These are phyloP conservation scores for Cicer arietinum DNA, from an alignment of 306 rosid genomes.

Conservation along the genomic window DNA sequence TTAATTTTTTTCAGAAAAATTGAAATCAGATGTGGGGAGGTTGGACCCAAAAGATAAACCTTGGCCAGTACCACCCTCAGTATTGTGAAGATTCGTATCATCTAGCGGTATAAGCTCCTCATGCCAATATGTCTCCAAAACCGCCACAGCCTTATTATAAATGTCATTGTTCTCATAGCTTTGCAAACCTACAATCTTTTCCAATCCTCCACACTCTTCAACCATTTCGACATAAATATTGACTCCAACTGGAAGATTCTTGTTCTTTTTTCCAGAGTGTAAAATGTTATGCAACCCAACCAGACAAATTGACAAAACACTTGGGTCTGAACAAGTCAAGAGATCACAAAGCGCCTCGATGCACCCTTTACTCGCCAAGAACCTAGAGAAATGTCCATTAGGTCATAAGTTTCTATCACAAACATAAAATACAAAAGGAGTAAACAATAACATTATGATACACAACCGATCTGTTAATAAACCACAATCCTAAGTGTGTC, in stretches of 20 bases:
- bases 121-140: conserved; percentile 85
- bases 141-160: conserved; percentile 83
- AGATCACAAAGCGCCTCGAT: conserved; percentile 55
- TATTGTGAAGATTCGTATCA: too few species aligned
- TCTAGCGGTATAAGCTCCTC: conserved; percentile 52
- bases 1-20: too few species aligned
- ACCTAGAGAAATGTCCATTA: conserved; percentile 48
- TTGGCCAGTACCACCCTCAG: too few species aligned
- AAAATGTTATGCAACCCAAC: conserved; percentile 90
- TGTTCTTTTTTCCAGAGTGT: conserved; percentile 85
- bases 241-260: conserved; percentile 53
- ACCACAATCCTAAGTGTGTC: not conserved
- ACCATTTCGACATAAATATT: conserved; percentile 75
- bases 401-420: not conserved
- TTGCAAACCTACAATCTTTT: conserved; percentile 83
- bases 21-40: too few species aligned
- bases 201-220: conserved; percentile 88
- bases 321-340: conserved; percentile 74
- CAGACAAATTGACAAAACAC: conserved; percentile 76
- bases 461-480: not conserved
- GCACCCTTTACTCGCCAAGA: conserved; percentile 50
- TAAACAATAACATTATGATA: too few species aligned
- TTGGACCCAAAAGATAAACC: too few species aligned
- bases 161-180: conserved; percentile 85
- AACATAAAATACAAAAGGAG: too few species aligned